Base-by-base conservation (phyloP, 2,329 filamentous ascomycete genomes). In the Colletotrichum orbiculare region DNA sequence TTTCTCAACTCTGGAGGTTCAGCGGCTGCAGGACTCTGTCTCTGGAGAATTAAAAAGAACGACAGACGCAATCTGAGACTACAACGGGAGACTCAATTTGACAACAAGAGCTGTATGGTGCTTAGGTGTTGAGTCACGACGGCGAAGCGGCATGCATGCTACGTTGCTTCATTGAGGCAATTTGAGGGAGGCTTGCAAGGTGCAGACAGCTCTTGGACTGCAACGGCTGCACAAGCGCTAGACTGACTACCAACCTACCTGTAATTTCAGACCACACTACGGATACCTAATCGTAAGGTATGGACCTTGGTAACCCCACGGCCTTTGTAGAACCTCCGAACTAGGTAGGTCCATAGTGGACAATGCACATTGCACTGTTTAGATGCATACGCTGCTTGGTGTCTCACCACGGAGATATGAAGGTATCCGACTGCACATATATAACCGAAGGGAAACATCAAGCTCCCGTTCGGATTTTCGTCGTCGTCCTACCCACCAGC, bases 61-160 rank as follows among this genome's bases (percentile, higher is more conserved):
- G 13, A 8, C 17, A 38, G 42, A 25, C 34, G 47, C 15, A 54
- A 50, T 66, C 33, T 8, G 49, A 54, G 39, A 54, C 48, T 61
- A 45, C 25, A 25, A 41, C 45, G 50, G n/a, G 47, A 46, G 49
- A 25, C 15, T 35, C 35, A 17, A 48, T 25, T 25, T 5, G 4
- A 25, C 1, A 25, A 25, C 4, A 25, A 25, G 25, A 25, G 25
- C 25, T 25, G 25, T 25, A 25, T 25, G n/a, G 37, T 34, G 54
- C 60, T 37, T 11, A 45, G 47, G 15, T 17, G 48, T 67, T 66
- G 66, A 67, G 52, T 67, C 63, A 67, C 43, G 54, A 41, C 60
- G 54, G 35, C 17, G 47, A 57, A 45, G 43, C 42, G 42, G 17
- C 45, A 33, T 45, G 61, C 43, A 67, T 48, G 33, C 50, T 55